These are phyloP conservation scores for Hypoxylon sp. DNA, from an alignment of 2,329 filamentous ascomycete genomes.

Conservation along the genomic window DNA sequence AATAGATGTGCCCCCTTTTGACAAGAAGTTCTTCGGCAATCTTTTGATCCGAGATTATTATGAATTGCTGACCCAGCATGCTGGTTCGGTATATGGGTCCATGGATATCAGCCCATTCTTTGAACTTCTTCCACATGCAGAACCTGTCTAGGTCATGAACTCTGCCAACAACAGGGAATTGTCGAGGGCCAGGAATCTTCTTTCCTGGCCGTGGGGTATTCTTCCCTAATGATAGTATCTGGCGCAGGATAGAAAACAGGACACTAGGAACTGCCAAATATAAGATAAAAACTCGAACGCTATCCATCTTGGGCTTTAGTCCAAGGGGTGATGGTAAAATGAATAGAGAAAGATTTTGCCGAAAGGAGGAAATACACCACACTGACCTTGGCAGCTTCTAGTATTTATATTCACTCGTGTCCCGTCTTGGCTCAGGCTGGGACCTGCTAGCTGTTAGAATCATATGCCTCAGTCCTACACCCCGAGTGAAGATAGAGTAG, in stretches of 20 bases:
- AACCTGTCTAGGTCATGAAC: constrained; percentile 65
- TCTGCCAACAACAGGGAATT: constrained; percentile 64
- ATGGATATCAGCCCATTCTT: constrained; percentile 53
- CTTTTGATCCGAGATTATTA: constrained; percentile 63
- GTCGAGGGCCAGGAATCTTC: constrained; percentile 63
- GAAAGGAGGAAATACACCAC: neutral
- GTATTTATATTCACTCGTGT: constrained; percentile 14
- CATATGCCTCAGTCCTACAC: neutral
- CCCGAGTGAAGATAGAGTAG: neutral
- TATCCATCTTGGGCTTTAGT: constrained; percentile 56
- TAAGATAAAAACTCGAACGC: constrained; percentile 58
- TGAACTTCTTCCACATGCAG: constrained; percentile 66
- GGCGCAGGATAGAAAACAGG: constrained; percentile 60
- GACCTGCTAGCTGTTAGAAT: neutral
- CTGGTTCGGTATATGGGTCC: constrained; percentile 55
- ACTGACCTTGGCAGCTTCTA: neutral
- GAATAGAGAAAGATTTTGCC: constrained; percentile 2
- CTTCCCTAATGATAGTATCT: constrained; percentile 56
- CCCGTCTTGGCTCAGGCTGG: neutral
- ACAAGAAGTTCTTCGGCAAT: constrained; percentile 65
- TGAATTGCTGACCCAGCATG: constrained; percentile 54
- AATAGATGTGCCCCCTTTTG: constrained; percentile 66
- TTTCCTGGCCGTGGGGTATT: constrained; percentile 48
- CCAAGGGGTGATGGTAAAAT: neutral
- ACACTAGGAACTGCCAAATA: constrained; percentile 64